Percentiles rank a stretch among this genome's conserved stretches.
Evolutionary conservation across 2,329 filamentous ascomycete genomes (phyloP).

Genomic region (Tothia fuscella): DNA sequence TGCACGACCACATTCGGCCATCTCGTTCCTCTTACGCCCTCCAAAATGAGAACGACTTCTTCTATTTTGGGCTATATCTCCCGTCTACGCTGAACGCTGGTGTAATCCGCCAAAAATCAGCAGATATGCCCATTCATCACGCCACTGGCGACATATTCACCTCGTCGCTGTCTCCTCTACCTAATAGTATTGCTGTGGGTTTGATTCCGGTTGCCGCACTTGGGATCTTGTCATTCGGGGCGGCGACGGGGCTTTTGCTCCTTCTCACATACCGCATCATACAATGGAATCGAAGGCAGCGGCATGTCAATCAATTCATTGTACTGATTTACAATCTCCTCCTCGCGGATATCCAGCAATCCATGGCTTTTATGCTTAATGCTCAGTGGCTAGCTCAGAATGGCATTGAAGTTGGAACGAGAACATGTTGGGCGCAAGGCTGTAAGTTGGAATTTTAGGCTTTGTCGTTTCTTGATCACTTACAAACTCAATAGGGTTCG

Average conservation of each 20-base stretch:
- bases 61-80: too few relatives aligned
- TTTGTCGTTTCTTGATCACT: background rate
- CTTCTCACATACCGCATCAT: conserved; percentile 37
- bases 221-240: conserved; percentile 35
- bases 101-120: too few relatives aligned
- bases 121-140: too few relatives aligned
- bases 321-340: conserved; percentile 59
- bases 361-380: conserved; percentile 52
- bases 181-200: conserved; percentile 26
- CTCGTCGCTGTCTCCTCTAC: conserved; percentile 22
- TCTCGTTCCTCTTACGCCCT: too few relatives aligned
- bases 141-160: too few relatives aligned
- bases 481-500: conserved; percentile 27
- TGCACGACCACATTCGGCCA: too few relatives aligned
- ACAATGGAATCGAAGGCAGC: conserved; percentile 24
- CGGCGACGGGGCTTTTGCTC: conserved; percentile 30
- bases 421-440: conserved; percentile 53
- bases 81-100: too few relatives aligned
- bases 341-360: conserved; percentile 55
- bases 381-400: conserved; percentile 45
- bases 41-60: too few relatives aligned
- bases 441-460: conserved; percentile 24
- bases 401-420: conserved; percentile 40
- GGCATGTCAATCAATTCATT: conserved; percentile 43
- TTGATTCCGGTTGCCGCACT: conserved; percentile 35